A percentile compares a stretch with the other conserved stretches of the same genome.
Evolutionary conservation across 2,329 filamentous ascomycete genomes (phyloP).

Genomic region (Madurella mycetomatis): DNA sequence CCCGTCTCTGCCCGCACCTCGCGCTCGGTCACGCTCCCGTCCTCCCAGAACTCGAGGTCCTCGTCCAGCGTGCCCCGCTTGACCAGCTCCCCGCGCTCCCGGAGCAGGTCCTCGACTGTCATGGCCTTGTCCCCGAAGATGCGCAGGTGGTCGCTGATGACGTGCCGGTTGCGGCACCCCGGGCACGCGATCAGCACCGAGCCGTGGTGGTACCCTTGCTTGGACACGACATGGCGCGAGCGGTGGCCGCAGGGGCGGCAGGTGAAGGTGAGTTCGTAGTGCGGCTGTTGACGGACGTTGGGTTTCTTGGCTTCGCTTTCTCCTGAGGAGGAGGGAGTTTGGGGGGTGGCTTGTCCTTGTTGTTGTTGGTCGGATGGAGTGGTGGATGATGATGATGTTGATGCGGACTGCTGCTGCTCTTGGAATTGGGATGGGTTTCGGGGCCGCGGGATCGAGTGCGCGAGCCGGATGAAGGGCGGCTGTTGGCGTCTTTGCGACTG

Average conservation of each 20-base stretch:
- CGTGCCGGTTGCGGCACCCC: slow-evolving; percentile 75
- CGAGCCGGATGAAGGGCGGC: slow-evolving; percentile 19
- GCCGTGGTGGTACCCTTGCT: slow-evolving; percentile 91
- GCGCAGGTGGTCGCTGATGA: slow-evolving; percentile 83
- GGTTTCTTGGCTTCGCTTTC: neutral
- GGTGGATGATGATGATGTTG: slow-evolving; percentile 9
- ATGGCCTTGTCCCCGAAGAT: slow-evolving; percentile 69
- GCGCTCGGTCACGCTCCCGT: slow-evolving; percentile 48
- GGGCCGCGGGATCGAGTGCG: slow-evolving; percentile 31
- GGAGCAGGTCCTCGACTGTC: slow-evolving; percentile 73
- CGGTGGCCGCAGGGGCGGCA: slow-evolving; percentile 79
- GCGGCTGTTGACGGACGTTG: slow-evolving; percentile 45
- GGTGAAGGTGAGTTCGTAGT: slow-evolving; percentile 88
- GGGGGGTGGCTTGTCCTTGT: slow-evolving; percentile 21
- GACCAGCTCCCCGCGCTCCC: slow-evolving; percentile 68
- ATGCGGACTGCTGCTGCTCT: slow-evolving; percentile 43
- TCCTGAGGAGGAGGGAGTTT: slow-evolving; percentile 2
- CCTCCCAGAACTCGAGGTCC: slow-evolving; percentile 91
- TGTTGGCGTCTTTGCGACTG: neutral
- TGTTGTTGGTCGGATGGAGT: slow-evolving; percentile 2
- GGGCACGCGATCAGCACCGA: slow-evolving; percentile 88
- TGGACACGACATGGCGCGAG: slow-evolving; percentile 81
- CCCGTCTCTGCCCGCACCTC: slow-evolving; percentile 17
- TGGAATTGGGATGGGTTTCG: slow-evolving; percentile 34
- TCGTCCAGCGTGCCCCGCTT: slow-evolving; percentile 71